These are phyloP conservation scores for Botryotinia calthae DNA, from an alignment of 2,329 filamentous ascomycete genomes.

Conservation along the genomic window DNA sequence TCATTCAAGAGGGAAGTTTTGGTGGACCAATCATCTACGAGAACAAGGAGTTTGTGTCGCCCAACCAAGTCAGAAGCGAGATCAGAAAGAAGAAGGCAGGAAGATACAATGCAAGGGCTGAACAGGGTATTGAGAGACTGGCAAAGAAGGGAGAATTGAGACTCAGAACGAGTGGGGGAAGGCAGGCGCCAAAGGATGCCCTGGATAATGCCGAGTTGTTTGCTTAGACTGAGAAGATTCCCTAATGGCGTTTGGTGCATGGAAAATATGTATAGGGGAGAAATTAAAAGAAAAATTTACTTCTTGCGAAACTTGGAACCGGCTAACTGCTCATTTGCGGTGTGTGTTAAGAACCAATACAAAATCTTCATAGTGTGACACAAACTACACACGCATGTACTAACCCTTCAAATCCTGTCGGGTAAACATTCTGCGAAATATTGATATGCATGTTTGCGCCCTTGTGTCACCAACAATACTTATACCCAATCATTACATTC, in stretches of 20 bases:
- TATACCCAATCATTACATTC: not conserved
- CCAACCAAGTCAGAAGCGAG: conserved; percentile 89
- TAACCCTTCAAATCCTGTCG: not conserved
- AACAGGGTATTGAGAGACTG: conserved; percentile 68
- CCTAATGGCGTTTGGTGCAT: conserved; percentile 21
- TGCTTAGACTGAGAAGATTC: conserved; percentile 48
- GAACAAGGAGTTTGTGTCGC: conserved; percentile 95
- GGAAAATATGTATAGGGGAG: conserved; percentile 13
- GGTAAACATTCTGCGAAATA: not conserved
- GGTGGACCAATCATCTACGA: conserved; percentile 96
- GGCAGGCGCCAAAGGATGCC: conserved; percentile 61
- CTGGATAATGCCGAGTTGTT: conserved; percentile 78
- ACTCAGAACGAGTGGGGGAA: conserved; percentile 64
- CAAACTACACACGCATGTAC: not conserved
- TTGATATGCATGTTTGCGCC: not conserved
- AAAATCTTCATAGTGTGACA: not conserved
- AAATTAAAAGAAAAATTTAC: not conserved
- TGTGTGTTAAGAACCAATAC: not conserved
- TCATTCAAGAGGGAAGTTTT: conserved; percentile 93
- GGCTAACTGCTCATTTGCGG: not conserved
- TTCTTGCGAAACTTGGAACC: not conserved
- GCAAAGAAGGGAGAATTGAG: conserved; percentile 76
- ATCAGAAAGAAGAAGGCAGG: conserved; percentile 72
- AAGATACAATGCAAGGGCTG: conserved; percentile 72
- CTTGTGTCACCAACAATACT: not conserved